Evolutionary conservation across 148 eudicot species (phyloP).

Genomic region (Fagopyrum tataricum): DNA sequence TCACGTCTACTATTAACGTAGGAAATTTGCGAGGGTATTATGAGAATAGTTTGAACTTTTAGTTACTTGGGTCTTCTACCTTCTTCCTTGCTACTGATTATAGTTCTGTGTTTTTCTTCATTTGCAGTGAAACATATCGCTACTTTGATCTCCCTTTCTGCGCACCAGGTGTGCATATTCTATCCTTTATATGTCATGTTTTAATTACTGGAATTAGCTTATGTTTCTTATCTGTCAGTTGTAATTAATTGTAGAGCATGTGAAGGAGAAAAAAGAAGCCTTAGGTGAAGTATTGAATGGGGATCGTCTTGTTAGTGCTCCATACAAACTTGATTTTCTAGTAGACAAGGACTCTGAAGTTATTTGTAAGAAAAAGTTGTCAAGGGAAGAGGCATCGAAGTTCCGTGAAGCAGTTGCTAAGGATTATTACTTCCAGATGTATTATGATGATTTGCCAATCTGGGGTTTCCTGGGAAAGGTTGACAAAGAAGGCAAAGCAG

Average conservation of each 20-base stretch:
- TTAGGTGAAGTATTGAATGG: constrained; percentile 22
- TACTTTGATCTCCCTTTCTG: constrained; percentile 24
- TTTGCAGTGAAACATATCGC: constrained; percentile 22
- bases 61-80: background rate
- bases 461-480: constrained; percentile 23
- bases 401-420: constrained; percentile 18
- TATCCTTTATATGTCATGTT: background rate
- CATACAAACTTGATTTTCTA: constrained; percentile 21
- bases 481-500: constrained; percentile 20
- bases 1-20: background rate
- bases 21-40: background rate
- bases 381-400: constrained; percentile 14
- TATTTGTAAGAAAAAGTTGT: constrained; percentile 14
- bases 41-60: background rate
- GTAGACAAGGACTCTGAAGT: constrained; percentile 18
- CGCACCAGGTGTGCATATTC: constrained; percentile 11
- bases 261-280: constrained; percentile 20
- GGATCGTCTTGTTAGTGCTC: constrained; percentile 23
- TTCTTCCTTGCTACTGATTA: background rate
- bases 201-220: background rate
- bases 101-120: background rate
- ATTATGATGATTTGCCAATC: constrained; percentile 21
- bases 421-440: constrained; percentile 22
- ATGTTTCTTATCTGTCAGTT: background rate
- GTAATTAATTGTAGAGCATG: constrained; percentile 11